These are phyloP conservation scores for Penicillium cataractarum DNA, from an alignment of 495 filamentous ascomycete genomes.

Conservation along the genomic window DNA sequence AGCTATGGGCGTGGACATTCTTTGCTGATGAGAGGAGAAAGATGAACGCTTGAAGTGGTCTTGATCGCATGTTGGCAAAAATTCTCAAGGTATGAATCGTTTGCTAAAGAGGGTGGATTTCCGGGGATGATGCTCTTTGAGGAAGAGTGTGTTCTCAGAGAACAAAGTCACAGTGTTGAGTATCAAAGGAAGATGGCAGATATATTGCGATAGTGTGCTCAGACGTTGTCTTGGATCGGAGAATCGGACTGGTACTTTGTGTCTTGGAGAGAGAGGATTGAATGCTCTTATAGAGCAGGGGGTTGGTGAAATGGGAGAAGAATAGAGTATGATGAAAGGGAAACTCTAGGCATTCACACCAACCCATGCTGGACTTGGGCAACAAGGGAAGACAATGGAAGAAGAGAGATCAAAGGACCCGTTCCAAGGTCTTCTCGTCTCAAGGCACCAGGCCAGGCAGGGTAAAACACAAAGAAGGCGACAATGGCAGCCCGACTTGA, in stretches of 20 bases:
- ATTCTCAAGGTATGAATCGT: neutral
- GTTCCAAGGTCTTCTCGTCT: conserved; percentile 10
- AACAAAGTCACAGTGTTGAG: neutral
- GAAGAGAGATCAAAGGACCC: conserved; percentile 8
- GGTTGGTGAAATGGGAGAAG: neutral
- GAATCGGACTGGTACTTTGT: neutral
- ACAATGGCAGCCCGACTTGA: conserved; percentile 5
- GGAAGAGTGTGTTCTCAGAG: neutral
- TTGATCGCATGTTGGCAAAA: conserved; percentile 16
- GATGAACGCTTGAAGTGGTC: conserved; percentile 25
- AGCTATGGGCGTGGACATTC: conserved; percentile 63
- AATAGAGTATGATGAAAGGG: conserved; percentile 3
- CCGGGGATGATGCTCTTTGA: neutral
- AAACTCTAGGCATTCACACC: conserved; percentile 14
- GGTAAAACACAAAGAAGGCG: conserved; percentile 4
- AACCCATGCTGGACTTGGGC: conserved; percentile 14
- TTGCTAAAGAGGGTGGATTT: conserved; percentile 5
- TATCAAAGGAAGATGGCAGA: neutral
- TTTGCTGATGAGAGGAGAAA: conserved; percentile 40
- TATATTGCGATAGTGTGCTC: neutral
- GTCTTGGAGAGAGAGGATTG: neutral
- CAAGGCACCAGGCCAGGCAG: conserved; percentile 8
- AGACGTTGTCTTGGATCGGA: conserved; percentile 1
- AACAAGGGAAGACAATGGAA: conserved; percentile 9
- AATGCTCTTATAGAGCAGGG: neutral